Conservation (phyloP, 306 rosid genomes). For the Lupinus albus region DNA sequence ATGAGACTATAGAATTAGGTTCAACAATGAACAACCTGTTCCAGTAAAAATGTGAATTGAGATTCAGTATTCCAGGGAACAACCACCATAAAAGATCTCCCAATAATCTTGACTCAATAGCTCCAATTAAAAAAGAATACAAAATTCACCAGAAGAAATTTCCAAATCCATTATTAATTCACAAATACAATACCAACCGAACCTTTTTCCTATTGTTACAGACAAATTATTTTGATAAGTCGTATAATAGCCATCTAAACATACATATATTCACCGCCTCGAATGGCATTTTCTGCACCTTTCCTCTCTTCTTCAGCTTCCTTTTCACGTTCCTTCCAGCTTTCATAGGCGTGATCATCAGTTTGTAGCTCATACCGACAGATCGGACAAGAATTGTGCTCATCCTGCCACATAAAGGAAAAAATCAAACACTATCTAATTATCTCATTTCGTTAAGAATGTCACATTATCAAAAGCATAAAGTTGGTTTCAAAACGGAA, state of each 20-base stretch:
- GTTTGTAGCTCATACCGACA: constrained; percentile 89
- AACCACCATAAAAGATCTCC: background rate
- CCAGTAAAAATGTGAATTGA: background rate
- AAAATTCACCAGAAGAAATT: constrained; percentile 12
- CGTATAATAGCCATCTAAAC: constrained; percentile 50
- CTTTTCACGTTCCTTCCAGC: constrained; percentile 95
- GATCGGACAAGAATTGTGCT: constrained; percentile 85
- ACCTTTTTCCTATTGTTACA: constrained; percentile 13
- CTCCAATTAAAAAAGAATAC: constrained; percentile 34
- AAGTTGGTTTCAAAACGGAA: constrained; percentile 15
- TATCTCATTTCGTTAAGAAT: constrained; percentile 7
- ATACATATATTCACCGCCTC: constrained; percentile 97
- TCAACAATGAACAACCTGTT: background rate
- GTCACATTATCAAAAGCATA: constrained; percentile 23
- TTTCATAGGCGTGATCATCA: constrained; percentile 85
- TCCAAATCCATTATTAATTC: constrained; percentile 23
- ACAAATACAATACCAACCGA: background rate
- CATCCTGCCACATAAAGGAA: constrained; percentile 58
- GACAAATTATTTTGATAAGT: background rate
- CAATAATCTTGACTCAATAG: background rate
- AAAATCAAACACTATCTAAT: constrained; percentile 15
- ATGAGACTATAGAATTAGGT: background rate
- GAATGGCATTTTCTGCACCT: constrained; percentile 89
- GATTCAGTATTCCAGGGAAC: constrained; percentile 2
- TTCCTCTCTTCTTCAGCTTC: constrained; percentile 96